These are phyloP conservation scores for Acacia crassicarpa DNA, from an alignment of 306 rosid species.

Conservation along the genomic window DNA sequence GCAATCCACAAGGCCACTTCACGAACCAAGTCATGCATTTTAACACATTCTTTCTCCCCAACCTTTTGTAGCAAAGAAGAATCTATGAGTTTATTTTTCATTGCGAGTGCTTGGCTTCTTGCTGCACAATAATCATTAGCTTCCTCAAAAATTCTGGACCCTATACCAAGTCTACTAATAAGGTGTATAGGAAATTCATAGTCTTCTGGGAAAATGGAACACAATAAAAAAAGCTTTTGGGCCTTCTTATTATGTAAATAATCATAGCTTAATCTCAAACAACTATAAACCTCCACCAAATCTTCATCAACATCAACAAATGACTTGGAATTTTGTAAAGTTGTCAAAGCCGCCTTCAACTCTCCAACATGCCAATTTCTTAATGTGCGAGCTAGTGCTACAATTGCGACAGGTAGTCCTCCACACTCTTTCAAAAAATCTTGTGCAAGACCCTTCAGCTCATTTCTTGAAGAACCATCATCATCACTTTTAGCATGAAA, in stretches of 20 bases:
- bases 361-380: neutral
- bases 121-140: neutral
- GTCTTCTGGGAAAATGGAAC: slow-evolving; percentile 32
- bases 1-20: slow-evolving; percentile 3
- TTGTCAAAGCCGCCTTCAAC: neutral
- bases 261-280: slow-evolving; percentile 29
- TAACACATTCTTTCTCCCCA: neutral
- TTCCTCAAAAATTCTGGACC: neutral
- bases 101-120: neutral
- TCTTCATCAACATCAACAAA: slow-evolving; percentile 16
- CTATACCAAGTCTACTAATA: slow-evolving; percentile 3
- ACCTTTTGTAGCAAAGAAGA: slow-evolving; percentile 17
- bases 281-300: neutral
- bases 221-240: slow-evolving; percentile 13
- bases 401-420: neutral
- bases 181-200: neutral
- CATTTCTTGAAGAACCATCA: neutral
- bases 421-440: slow-evolving; percentile 12
- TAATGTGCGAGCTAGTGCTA: neutral
- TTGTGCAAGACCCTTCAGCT: neutral
- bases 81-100: neutral
- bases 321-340: neutral
- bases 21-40: slow-evolving; percentile 37
- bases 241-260: slow-evolving; percentile 1
- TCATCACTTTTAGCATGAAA: neutral